phyloP scores from a whole-genome alignment of 108 stramenopile species.

The Hondaea fermentalgiana region DNA sequence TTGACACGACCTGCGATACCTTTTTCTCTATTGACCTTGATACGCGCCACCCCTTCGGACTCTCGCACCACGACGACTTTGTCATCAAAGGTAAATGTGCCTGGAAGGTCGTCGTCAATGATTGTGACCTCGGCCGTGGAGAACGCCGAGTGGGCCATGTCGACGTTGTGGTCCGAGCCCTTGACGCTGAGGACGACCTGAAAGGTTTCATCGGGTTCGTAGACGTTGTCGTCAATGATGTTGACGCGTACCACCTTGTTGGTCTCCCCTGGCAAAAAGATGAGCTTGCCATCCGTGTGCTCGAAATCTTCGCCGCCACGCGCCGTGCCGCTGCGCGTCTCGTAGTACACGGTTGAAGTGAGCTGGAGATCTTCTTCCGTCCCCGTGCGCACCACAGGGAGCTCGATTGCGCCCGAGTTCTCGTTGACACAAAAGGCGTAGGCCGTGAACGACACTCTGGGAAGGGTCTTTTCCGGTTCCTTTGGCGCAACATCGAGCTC shows the following conservation, averaged over 20 bases:
- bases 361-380: neutral
- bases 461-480: neutral
- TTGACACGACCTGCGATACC: neutral
- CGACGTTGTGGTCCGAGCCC: neutral
- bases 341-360: neutral
- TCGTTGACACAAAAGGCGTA: neutral
- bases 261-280: slow-evolving; percentile 19
- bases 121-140: slow-evolving; percentile 23
- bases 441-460: neutral
- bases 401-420: neutral
- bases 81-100: slow-evolving; percentile 12
- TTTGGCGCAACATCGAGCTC: too few relatives aligned
- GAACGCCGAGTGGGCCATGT: neutral
- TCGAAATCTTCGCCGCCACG: slow-evolving; percentile 17
- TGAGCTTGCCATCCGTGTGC: neutral
- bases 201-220: slow-evolving; percentile 26
- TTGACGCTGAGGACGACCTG: neutral
- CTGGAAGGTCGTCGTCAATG: slow-evolving; percentile 36
- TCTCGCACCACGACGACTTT: neutral
- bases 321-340: slow-evolving; percentile 1
- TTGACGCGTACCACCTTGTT: slow-evolving; percentile 19
- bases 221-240: slow-evolving; percentile 26
- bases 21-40: neutral
- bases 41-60: neutral
- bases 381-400: neutral